Base-by-base conservation (phyloP, 1,284 basidiomycete genomes). In the Tranzscheliella williamsii region DNA sequence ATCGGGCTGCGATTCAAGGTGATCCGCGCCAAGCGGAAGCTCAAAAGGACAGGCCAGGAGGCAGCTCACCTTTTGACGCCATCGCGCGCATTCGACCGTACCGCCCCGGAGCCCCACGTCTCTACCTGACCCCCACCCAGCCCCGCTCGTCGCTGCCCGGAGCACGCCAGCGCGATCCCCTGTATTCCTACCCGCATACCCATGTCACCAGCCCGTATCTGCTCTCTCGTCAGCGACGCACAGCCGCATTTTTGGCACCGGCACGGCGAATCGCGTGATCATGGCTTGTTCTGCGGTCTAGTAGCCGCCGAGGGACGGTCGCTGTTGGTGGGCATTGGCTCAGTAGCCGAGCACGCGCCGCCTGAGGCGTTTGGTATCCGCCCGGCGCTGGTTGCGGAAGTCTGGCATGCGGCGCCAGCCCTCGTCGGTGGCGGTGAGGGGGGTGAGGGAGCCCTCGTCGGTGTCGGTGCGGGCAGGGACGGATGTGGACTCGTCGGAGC, bases 1-100 rank as follows among this genome's bases (percentile, higher is more conserved):
- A 47, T 65, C 29, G 53, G 42, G 13, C 18, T 65, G 30, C 34
- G 62, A 12, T 55, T 60, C 51, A 65, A 60, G 48, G 42, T 60
- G 47, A 24, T 55, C 18, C 33, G 47, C 1, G 62, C 55, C 24
- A 60, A 49, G 24, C 24, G 49, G 4, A 44, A 53, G 43, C 38
- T 62, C 12, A 32, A 41, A 4, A 31, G 37, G 9, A 45, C 49
- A 1, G 23, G 37, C 13, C 26, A 45, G 22, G 35, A 24, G 3
- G 45, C 37, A 4, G 38, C 34, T 9, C 48, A 58, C 4, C 34
- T 41, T 27, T 52, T 49, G 30, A 40, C 27, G 4, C 9, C 27
- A 3, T 16, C 21, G 5, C 17, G 23, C 11, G 35, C 21, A 11
- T 48, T 41, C 9, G 37, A 38, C 30, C 53, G 42, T 27, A 46